These are phyloP conservation scores for Populus alba DNA, from an alignment of 345 rosid species.

Conservation along the genomic window DNA sequence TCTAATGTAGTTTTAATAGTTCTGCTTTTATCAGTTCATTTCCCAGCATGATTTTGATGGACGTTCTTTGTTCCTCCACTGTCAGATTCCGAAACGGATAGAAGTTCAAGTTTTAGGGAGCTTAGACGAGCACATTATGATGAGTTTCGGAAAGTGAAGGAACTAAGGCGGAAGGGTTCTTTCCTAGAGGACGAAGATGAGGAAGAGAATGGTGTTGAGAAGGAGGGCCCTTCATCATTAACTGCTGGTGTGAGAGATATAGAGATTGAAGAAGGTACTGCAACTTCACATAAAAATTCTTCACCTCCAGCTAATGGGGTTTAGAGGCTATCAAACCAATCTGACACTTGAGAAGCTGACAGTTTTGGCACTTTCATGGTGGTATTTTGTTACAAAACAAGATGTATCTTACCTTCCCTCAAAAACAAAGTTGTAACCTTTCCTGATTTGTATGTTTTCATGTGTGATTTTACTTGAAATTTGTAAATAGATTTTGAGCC, in stretches of 20 bases:
- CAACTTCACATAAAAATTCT: slow-evolving; percentile 24
- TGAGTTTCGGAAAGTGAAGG: slow-evolving; percentile 80
- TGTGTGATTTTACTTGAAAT: neutral
- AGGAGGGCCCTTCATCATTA: slow-evolving; percentile 37
- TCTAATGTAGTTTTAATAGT: neutral
- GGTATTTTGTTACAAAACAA: slow-evolving; percentile 4
- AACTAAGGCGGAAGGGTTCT: slow-evolving; percentile 65
- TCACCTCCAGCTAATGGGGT: slow-evolving; percentile 35
- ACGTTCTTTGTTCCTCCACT: neutral
- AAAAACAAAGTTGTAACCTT: neutral
- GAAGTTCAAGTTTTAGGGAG: slow-evolving; percentile 58
- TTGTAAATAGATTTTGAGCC: neutral
- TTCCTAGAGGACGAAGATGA: slow-evolving; percentile 66
- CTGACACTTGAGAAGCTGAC: neutral
- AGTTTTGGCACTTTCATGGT: neutral
- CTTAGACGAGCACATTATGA: slow-evolving; percentile 83
- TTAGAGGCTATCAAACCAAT: slow-evolving; percentile 1
- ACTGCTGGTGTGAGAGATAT: slow-evolving; percentile 41
- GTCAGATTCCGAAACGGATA: slow-evolving; percentile 43
- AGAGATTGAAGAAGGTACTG: slow-evolving; percentile 40
- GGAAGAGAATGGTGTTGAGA: slow-evolving; percentile 21
- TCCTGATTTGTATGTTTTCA: neutral
- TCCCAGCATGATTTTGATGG: slow-evolving; percentile 4
- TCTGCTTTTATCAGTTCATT: neutral
- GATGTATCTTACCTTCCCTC: neutral